Base-by-base conservation (phyloP, 371 early-diverging fungal genomes). In the Amoeboradix gromovi region DNA sequence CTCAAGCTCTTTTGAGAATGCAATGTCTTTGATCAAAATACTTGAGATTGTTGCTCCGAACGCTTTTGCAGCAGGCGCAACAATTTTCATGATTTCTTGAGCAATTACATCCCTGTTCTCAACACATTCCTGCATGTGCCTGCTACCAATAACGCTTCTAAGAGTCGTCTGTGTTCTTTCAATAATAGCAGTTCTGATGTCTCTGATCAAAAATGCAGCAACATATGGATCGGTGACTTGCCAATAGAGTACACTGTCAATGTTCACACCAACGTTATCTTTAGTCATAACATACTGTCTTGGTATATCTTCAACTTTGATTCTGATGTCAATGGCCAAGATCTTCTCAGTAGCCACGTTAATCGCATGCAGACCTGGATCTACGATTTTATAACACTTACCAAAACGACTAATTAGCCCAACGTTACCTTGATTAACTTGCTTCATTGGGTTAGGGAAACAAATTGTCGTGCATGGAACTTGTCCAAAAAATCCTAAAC, bases 21-120 rank as follows among this genome's bases (percentile, higher is more conserved):
- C 73, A 12, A 92, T 74, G 70, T 92, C 93, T 77, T 91, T 93
- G 77, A 92, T 88, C 71, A 93, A 71, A 31, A 87, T 86, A 0
- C 83, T 80, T 72, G 86, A 87, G 66, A 88, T 80, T 79, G 78
- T 78, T n/a, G 87, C 85, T 67, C 90, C 89, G 89, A 86, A 89
- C 5, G 75, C 74, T 27, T 77, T 74, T 1, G 92, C 91, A 5
- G 89, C 84, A 30, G 66, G 75, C 66, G 79, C 84, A 29, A 89
- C 89, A n/a, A 89, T 81, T 1, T 79, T 79, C 68, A 84, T 81
- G 65, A 92, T 89, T 68, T 89, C 88, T 31, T 83, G 80, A 0
- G 91, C 86, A 68, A 93, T 83, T 0, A 83, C 80, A 68, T 90
- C 89, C 29, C 93, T 79, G 76, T 91, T 87, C 75, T 91, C 92